Conservation (phyloP, 768 basidiomycete genomes). For the Phaeotremella skinneri region DNA sequence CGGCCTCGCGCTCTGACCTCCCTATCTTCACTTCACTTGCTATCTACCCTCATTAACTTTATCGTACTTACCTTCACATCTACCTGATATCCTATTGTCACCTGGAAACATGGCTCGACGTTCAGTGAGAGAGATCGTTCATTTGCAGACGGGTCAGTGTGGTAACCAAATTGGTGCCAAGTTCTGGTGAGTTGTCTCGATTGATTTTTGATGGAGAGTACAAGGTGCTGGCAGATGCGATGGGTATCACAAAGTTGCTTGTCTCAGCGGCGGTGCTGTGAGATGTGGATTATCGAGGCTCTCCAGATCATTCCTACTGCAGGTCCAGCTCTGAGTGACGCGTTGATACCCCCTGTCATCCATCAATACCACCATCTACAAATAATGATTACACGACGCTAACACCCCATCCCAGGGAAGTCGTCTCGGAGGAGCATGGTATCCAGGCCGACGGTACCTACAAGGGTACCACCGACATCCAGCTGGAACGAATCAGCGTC, state of each 20-base stretch:
- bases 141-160: constrained; percentile 99
- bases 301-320: too few relatives aligned
- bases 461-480: constrained; percentile 89
- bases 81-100: background rate
- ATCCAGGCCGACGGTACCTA: constrained; percentile 88
- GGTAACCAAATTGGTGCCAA: constrained; percentile 94
- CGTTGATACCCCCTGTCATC: background rate
- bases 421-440: constrained; percentile 96
- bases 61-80: background rate
- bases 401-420: constrained; percentile 85
- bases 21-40: background rate
- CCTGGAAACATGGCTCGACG: constrained; percentile 11
- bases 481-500: constrained; percentile 89
- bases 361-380: background rate
- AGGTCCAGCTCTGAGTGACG: too few relatives aligned
- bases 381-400: background rate
- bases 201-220: too few relatives aligned
- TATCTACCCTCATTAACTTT: constrained; percentile 1
- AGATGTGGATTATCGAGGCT: too few relatives aligned
- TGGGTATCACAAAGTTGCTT: too few relatives aligned
- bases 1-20: constrained; percentile 4
- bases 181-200: constrained; percentile 54
- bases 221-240: too few relatives aligned
- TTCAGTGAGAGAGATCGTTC: constrained; percentile 83
- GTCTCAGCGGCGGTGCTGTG: too few relatives aligned